Percentiles rank a stretch among this genome's conserved stretches.
Evolutionary conservation across 2,329 filamentous ascomycete genomes (phyloP).

Genomic region (Fusarium odoratissimum): DNA sequence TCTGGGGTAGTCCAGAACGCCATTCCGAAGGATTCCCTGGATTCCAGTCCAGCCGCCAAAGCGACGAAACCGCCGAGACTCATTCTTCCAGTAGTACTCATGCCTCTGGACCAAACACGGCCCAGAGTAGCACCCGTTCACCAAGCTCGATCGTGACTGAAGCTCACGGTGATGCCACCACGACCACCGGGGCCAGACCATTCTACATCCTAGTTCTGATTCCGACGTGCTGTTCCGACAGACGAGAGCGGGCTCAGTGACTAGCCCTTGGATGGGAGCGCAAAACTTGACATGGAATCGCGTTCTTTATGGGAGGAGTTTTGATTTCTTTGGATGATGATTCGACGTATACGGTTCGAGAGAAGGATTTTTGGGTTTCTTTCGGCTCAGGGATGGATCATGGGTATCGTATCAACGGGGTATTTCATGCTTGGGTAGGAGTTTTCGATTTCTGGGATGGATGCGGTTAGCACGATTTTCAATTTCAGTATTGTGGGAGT

Average conservation of each 20-base stretch:
- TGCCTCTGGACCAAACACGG: accelerated
- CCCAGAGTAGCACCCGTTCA: background rate
- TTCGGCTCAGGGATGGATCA: background rate
- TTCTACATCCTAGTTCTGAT: background rate
- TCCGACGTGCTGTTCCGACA: background rate
- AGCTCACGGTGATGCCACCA: too few species aligned
- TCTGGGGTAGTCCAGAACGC: background rate
- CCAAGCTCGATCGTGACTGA: background rate
- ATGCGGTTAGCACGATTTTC: background rate
- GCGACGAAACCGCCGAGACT: background rate
- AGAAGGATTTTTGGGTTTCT: background rate
- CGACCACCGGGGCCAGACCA: background rate
- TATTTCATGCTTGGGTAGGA: background rate
- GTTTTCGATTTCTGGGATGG: background rate
- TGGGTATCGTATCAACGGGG: background rate
- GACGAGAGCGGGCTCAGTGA: background rate
- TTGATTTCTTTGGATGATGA: background rate
- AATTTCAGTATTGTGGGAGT: background rate
- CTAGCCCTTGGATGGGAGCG: background rate
- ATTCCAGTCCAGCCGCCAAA: accelerated
- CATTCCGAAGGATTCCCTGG: background rate
- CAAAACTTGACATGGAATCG: background rate
- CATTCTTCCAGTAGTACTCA: accelerated
- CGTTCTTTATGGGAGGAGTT: background rate
- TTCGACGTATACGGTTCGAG: background rate